A percentile compares a stretch with the other conserved stretches of the same genome.
Evolutionary conservation across 108 stramenopile species (phyloP).

Genomic region (Aurantiochytrium sp.): DNA sequence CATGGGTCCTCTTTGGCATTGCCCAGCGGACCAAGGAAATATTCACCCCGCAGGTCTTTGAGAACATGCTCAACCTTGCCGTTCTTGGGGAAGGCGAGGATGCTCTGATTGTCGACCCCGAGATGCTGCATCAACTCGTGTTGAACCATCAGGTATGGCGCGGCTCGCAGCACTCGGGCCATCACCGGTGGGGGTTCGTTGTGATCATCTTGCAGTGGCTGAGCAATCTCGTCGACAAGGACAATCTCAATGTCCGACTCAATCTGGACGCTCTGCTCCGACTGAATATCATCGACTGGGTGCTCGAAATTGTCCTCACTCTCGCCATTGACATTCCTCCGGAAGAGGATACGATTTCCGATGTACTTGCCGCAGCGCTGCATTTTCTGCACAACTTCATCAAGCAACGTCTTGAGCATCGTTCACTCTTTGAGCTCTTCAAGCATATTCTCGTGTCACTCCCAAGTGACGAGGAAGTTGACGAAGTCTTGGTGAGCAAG

Average conservation of each 20-base stretch:
- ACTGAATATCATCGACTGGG: conserved; percentile 4
- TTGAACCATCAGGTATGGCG: conserved; percentile 10
- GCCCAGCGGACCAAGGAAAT: background rate
- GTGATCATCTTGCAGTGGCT: background rate
- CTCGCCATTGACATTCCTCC: background rate
- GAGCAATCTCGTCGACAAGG: background rate
- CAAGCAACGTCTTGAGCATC: background rate
- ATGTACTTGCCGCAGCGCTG: background rate
- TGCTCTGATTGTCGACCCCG: background rate
- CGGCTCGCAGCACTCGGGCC: background rate
- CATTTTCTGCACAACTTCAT: conserved; percentile 4
- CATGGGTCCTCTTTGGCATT: conserved; percentile 1
- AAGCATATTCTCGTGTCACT: conserved; percentile 13
- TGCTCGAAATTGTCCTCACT: background rate
- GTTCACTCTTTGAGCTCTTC: background rate
- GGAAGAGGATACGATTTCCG: background rate
- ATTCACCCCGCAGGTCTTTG: background rate
- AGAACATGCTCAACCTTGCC: conserved; percentile 12
- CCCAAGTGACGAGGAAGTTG: background rate
- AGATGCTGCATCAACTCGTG: conserved; percentile 2
- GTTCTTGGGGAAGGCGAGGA: background rate
- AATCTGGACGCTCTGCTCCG: background rate
- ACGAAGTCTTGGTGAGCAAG: too few species aligned
- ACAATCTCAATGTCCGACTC: background rate
- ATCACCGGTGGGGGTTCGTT: background rate